Evolutionary conservation across 495 filamentous ascomycete genomes (phyloP).

Genomic region (Coniosporium apollinis): DNA sequence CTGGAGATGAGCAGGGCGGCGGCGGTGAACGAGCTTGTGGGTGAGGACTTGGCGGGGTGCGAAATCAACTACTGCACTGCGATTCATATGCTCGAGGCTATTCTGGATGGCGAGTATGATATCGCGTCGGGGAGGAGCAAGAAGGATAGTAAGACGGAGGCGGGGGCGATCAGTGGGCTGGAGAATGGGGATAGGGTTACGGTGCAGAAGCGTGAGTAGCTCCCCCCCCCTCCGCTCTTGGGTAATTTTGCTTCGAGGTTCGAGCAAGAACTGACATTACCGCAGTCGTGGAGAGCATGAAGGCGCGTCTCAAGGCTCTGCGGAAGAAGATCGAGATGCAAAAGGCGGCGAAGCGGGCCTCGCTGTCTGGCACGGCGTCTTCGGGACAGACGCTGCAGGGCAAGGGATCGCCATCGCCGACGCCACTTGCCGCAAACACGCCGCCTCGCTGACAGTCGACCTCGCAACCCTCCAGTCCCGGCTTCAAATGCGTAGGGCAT

Average conservation of each 20-base stretch:
- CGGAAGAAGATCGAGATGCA: conserved; percentile 18
- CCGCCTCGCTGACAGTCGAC: too few relatives aligned
- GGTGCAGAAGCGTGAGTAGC: conserved; percentile 27
- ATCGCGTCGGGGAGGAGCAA: conserved; percentile 11
- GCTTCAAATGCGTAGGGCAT: too few relatives aligned
- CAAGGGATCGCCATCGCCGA: too few relatives aligned
- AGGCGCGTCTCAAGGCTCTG: conserved; percentile 16
- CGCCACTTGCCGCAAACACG: too few relatives aligned
- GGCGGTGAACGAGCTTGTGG: conserved; percentile 87
- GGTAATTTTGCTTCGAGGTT: neutral
- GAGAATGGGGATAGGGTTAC: conserved; percentile 25
- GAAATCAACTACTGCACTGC: conserved; percentile 89
- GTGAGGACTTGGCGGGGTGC: conserved; percentile 73
- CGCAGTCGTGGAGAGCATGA: conserved; percentile 24
- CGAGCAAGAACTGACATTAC: conserved; percentile 5
- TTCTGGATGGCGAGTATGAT: conserved; percentile 75
- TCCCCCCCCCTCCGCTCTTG: neutral
- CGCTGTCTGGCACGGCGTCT: too few relatives aligned
- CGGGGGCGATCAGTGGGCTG: conserved; percentile 22
- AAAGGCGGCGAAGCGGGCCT: neutral
- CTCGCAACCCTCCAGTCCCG: too few relatives aligned
- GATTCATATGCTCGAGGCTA: conserved; percentile 82
- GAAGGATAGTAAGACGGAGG: conserved; percentile 14
- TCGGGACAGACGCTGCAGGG: too few relatives aligned
- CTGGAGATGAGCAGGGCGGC: conserved; percentile 90